These are phyloP conservation scores for Cyberlindnera japonica DNA, from an alignment of 805 yeast species.

Conservation along the genomic window DNA sequence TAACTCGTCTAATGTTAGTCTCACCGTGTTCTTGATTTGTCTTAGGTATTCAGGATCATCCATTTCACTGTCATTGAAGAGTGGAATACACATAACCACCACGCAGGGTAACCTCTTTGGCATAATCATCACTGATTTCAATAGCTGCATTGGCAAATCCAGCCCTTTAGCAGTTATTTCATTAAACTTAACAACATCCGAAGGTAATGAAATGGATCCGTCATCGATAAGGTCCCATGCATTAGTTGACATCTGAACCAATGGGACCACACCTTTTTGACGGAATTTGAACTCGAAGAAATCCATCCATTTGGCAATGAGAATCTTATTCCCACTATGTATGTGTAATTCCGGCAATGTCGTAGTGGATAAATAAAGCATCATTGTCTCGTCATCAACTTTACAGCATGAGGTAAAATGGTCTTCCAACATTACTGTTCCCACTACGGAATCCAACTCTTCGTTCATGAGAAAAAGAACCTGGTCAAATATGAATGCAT, in stretches of 20 bases:
- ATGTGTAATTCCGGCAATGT: slow-evolving; percentile 43
- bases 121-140: slow-evolving; percentile 36
- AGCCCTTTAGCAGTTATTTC: slow-evolving; percentile 35
- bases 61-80: slow-evolving; percentile 32
- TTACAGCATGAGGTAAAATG: slow-evolving; percentile 33
- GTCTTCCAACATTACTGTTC: slow-evolving; percentile 36
- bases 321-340: slow-evolving; percentile 29
- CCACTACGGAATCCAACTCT: slow-evolving; percentile 31
- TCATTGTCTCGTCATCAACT: slow-evolving; percentile 26
- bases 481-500: slow-evolving; percentile 34
- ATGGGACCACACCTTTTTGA: slow-evolving; percentile 24
- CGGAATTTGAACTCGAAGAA: slow-evolving; percentile 18
- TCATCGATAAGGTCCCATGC: slow-evolving; percentile 42
- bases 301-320: slow-evolving; percentile 41
- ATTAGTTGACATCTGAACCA: slow-evolving; percentile 48
- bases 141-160: slow-evolving; percentile 39
- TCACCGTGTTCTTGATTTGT: slow-evolving; percentile 27
- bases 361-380: slow-evolving; percentile 38
- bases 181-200: slow-evolving; percentile 36
- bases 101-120: slow-evolving; percentile 40
- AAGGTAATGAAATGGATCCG: slow-evolving; percentile 33
- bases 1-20: slow-evolving; percentile 28
- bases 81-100: slow-evolving; percentile 40
- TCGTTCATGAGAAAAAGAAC: slow-evolving; percentile 28
- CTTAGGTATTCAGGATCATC: slow-evolving; percentile 30